Percentiles rank a stretch among this genome's conserved stretches.
phyloP scores from a whole-genome alignment of 1,139 yeast species.

The Trichomonascaceae sp. region DNA sequence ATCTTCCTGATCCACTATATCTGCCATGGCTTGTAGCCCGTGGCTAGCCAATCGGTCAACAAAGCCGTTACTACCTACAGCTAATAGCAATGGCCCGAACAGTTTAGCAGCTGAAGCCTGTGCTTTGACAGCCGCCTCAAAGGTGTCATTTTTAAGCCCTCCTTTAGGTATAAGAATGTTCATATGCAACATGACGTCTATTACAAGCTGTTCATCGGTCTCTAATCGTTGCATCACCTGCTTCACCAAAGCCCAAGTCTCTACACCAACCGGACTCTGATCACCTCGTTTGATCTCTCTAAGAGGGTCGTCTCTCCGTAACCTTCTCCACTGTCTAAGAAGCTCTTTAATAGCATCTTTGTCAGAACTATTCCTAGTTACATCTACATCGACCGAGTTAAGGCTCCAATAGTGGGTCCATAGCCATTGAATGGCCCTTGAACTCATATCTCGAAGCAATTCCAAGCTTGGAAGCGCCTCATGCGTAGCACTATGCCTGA shows the following conservation, averaged over 20 bases:
- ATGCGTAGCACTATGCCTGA: slow-evolving; percentile 89
- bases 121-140: slow-evolving; percentile 3
- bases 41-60: slow-evolving; percentile 17
- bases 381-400: slow-evolving; percentile 30
- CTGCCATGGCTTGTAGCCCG: slow-evolving; percentile 14
- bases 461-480: slow-evolving; percentile 70
- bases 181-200: slow-evolving; percentile 23
- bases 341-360: slow-evolving; percentile 27
- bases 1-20: background rate
- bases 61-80: slow-evolving; percentile 17
- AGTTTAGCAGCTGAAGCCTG: slow-evolving; percentile 14
- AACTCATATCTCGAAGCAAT: slow-evolving; percentile 53
- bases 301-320: slow-evolving; percentile 44
- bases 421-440: slow-evolving; percentile 70
- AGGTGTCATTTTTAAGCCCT: slow-evolving; percentile 11
- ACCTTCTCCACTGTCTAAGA: slow-evolving; percentile 34
- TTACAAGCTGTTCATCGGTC: slow-evolving; percentile 19
- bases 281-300: slow-evolving; percentile 26
- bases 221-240: slow-evolving; percentile 13
- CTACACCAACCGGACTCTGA: slow-evolving; percentile 17
- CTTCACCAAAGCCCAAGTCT: slow-evolving; percentile 18
- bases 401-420: slow-evolving; percentile 67
- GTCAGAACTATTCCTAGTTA: slow-evolving; percentile 14
- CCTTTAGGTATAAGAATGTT: slow-evolving; percentile 29
- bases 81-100: slow-evolving; percentile 22